Evolutionary conservation across 106 monocot genomes (phyloP).

Genomic region (Allium fistulosum): DNA sequence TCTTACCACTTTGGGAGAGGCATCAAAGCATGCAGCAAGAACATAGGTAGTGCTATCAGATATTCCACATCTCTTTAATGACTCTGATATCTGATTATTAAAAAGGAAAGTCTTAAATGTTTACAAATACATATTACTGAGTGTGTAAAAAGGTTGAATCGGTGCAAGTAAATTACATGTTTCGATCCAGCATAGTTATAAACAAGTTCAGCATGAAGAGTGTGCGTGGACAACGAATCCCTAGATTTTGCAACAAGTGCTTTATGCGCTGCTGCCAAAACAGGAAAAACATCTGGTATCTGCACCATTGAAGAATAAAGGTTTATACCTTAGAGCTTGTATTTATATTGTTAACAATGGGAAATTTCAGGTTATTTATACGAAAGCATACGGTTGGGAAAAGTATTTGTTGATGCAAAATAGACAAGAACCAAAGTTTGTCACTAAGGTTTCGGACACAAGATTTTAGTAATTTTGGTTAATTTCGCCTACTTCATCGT

Average conservation of each 20-base stretch:
- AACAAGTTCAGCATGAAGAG: slow-evolving; percentile 91
- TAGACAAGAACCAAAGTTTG: no score
- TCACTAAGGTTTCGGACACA: no score
- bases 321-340: no score
- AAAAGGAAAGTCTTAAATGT: not conserved
- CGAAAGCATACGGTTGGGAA: no score
- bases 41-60: slow-evolving; percentile 71
- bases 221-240: slow-evolving; percentile 67
- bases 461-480: no score
- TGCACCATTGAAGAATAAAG: not conserved
- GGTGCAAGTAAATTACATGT: slow-evolving; percentile 31
- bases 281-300: slow-evolving; percentile 85
- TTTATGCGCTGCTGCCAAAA: slow-evolving; percentile 85
- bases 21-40: slow-evolving; percentile 82
- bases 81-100: slow-evolving; percentile 64
- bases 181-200: slow-evolving; percentile 82
- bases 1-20: slow-evolving; percentile 60
- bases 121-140: no score
- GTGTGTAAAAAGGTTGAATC: not conserved
- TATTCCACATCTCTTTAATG: slow-evolving; percentile 89
- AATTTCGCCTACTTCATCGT: no score
- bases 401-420: no score
- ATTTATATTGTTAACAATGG: no score
- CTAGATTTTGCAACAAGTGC: slow-evolving; percentile 67
- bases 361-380: no score